Percentiles rank a stretch among this genome's conserved stretches.
Conservation (phyloP, 306 rosid genomes). For the Quercus ilex region DNA sequence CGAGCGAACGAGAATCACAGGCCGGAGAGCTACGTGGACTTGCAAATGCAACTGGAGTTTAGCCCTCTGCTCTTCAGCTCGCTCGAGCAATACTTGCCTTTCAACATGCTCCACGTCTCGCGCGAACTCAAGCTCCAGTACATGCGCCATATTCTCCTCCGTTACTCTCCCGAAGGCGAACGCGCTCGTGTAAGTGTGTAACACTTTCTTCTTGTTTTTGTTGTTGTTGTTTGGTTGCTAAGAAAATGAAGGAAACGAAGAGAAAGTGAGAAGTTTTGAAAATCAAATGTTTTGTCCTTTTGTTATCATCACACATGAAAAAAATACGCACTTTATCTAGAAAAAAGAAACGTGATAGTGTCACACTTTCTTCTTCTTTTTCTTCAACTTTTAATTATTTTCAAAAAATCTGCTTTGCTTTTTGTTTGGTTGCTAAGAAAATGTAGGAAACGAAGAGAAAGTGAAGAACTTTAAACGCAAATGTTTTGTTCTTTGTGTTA, state of each 20-base stretch:
- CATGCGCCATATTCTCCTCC: conserved; percentile 67
- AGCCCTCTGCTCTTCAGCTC: conserved; percentile 73
- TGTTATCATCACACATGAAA: not conserved
- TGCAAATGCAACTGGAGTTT: conserved; percentile 63
- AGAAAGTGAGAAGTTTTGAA: not conserved
- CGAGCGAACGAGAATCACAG: conserved; percentile 63
- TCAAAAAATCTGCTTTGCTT: not conserved
- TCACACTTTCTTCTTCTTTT: too few relatives aligned
- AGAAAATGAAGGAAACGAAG: conserved; percentile 5
- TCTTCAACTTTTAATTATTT: too few relatives aligned
- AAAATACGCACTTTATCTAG: not conserved
- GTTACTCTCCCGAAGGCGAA: conserved; percentile 65
- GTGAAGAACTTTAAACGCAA: not conserved
- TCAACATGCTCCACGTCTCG: conserved; percentile 44
- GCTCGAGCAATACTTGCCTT: conserved; percentile 77
- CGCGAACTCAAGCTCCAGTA: conserved; percentile 70
- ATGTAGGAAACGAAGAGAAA: not conserved
- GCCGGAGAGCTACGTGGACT: conserved; percentile 74
- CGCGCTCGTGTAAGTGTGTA: conserved; percentile 53
- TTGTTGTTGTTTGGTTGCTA: conserved; percentile 12
- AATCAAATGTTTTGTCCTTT: not conserved
- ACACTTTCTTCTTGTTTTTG: not conserved
- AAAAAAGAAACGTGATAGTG: not conserved
- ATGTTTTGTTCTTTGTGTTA: not conserved
- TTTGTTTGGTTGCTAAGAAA: not conserved